A percentile compares a stretch with the other conserved stretches of the same genome.
phyloP scores from a whole-genome alignment of 129 eudicot genomes.

The Centrapalus pauciflorus region DNA sequence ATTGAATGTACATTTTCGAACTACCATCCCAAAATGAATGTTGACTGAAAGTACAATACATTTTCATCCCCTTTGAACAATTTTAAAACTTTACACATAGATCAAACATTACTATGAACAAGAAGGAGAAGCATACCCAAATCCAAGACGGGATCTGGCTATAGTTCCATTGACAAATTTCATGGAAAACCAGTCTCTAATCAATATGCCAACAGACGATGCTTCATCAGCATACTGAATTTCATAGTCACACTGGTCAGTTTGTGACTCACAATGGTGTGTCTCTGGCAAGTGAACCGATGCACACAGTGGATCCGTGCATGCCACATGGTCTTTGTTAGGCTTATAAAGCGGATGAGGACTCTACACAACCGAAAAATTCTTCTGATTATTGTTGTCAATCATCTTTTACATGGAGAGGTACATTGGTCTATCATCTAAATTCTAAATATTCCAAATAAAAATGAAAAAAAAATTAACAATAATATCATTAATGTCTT shows the following conservation, averaged over 20 bases:
- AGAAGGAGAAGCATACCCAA: conserved; percentile 52
- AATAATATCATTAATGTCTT: no score
- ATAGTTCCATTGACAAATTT: conserved; percentile 49
- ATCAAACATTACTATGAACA: no score
- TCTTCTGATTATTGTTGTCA: background rate
- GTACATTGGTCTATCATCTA: background rate
- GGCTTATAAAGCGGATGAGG: conserved; percentile 93
- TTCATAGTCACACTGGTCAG: conserved; percentile 89
- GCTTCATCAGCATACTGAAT: conserved; percentile 78
- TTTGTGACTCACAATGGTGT: conserved; percentile 37
- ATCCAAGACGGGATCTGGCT: conserved; percentile 53
- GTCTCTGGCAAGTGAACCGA: conserved; percentile 56
- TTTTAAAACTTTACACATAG: no score
- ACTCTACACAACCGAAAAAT: conserved; percentile 40
- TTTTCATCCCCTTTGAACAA: no score
- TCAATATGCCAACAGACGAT: conserved; percentile 79
- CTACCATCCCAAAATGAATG: no score
- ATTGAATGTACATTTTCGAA: no score
- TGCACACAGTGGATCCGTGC: conserved; percentile 64
- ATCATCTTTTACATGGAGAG: background rate
- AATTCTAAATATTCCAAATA: background rate
- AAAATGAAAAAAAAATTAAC: background rate
- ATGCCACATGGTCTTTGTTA: conserved; percentile 46
- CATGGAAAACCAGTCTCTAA: conserved; percentile 65
- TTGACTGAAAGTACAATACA: no score